Conservation (phyloP, 2,329 filamentous ascomycete species). For the Xylariaceae sp. region DNA sequence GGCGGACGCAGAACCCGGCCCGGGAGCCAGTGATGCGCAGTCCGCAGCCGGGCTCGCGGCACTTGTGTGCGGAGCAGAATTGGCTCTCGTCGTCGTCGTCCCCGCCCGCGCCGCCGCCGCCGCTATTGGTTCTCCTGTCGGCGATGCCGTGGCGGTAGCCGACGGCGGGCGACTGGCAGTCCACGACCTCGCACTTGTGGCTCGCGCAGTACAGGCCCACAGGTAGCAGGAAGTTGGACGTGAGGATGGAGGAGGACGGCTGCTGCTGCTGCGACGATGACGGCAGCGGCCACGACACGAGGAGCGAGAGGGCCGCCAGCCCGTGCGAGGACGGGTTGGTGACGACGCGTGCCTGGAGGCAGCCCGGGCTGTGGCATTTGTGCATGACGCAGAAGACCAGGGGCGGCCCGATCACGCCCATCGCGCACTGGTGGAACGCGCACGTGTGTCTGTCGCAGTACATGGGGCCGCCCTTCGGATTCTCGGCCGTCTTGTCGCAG, state of each 20-base stretch:
- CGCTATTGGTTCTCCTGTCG: constrained; percentile 5
- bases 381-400: not conserved
- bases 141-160: constrained; percentile 12
- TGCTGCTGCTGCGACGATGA: no score
- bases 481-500: constrained; percentile 20
- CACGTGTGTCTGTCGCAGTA: constrained; percentile 1
- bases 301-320: not conserved
- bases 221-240: not conserved
- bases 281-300: no score
- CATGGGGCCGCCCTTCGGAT: not conserved
- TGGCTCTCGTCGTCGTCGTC: constrained; percentile 1
- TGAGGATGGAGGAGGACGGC: no score
- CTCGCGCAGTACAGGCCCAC: not conserved
- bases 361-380: not conserved
- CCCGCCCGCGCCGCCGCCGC: not conserved
- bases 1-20: constrained; percentile 6
- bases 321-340: no score
- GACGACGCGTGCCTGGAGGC: not conserved
- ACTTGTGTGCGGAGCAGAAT: constrained; percentile 25
- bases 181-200: not conserved
- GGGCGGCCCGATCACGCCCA: not conserved
- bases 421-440: constrained; percentile 3
- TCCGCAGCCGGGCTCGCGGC: constrained; percentile 1
- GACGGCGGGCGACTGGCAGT: not conserved
- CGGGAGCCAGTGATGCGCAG: not conserved